These are phyloP conservation scores for Lecanoromycetidae sp. DNA, from an alignment of 2,329 filamentous ascomycete species.

Conservation along the genomic window DNA sequence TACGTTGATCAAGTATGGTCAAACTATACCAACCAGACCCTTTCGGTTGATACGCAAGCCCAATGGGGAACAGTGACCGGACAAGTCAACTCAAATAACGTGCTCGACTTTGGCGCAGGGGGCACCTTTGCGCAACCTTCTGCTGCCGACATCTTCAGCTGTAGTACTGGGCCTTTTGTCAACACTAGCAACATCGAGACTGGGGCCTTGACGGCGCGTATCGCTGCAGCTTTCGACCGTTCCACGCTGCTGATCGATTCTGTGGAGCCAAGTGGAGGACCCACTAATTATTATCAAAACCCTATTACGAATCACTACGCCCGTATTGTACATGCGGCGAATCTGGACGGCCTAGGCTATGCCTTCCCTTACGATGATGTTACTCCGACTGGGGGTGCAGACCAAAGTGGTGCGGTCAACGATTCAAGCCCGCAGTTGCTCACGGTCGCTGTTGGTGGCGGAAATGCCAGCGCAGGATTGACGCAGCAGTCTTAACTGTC, in stretches of 20 bases:
- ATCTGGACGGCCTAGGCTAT: slow-evolving; percentile 50
- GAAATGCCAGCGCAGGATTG: not conserved
- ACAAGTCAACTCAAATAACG: slow-evolving; percentile 29
- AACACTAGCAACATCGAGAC: slow-evolving; percentile 31
- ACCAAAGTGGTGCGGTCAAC: slow-evolving; percentile 52
- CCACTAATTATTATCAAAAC: slow-evolving; percentile 42
- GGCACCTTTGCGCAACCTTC: slow-evolving; percentile 45
- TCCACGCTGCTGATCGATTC: slow-evolving; percentile 48
- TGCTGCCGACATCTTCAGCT: slow-evolving; percentile 53
- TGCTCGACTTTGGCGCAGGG: slow-evolving; percentile 34
- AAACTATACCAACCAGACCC: slow-evolving; percentile 32
- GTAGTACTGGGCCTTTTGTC: slow-evolving; percentile 50
- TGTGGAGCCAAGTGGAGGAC: slow-evolving; percentile 40
- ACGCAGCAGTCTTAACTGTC: not conserved
- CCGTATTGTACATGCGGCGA: slow-evolving; percentile 50
- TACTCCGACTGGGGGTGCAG: slow-evolving; percentile 38
- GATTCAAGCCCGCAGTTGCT: slow-evolving; percentile 44
- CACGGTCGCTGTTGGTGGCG: slow-evolving; percentile 45
- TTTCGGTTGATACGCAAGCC: slow-evolving; percentile 55
- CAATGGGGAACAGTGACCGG: slow-evolving; percentile 43
- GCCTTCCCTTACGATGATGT: slow-evolving; percentile 65
- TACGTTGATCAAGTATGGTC: slow-evolving; percentile 43
- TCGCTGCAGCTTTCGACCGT: slow-evolving; percentile 65
- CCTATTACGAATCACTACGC: slow-evolving; percentile 54
- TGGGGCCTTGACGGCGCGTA: slow-evolving; percentile 57